Base-by-base conservation (phyloP, 352 stramenopile genomes). In the Pythium rhizo-oryzae region DNA sequence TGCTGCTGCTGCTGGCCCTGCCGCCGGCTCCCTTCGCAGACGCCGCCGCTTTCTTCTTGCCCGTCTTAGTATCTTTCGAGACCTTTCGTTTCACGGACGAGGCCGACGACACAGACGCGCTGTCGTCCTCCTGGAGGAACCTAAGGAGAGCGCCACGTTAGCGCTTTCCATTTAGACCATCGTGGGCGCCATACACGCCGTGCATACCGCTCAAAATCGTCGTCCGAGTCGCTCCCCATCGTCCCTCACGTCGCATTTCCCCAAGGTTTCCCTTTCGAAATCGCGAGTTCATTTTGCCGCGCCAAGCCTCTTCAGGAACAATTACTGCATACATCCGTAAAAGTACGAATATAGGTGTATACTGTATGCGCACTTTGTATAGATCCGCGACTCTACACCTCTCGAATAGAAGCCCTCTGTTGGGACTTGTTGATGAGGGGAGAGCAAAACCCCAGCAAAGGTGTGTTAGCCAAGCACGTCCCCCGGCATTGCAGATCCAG, bases 111-210 rank as follows among this genome's bases (percentile, higher is more conserved):
- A 78, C 61, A 43, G 80, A 91, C 35, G 75, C 52, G 53, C 72
- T 84, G 51, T 85, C 70, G 41, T 89, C 81, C 65, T 86, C 77
- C 71, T 89, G 67, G 13, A 91, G 70, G 63, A 88, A 89, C 23
- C 81, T 91, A 44, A n/a, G 25, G 11, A 46, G 41, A 71, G 43
- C 16, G 12, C 19, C 28, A 39, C 12, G 58, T 69, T 19, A 57
- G 30, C 60, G 37, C 24, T 39, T 50, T 39, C 2, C 30, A 2
- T 5, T 59, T 13, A 9, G 30, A 24, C 1, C 9, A 18, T 15
- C 15, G 21, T 16, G 1, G 12, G 30, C 0, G 13, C 8, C 52
- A n/a, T 8, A 18, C 2, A 25, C 0, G 55, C 9, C 19, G 35
- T 57, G 43, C 71, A 54, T 71, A 90, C 83, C 80, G 75, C 76